Base-by-base conservation (phyloP, 2,329 filamentous ascomycete species). In the Xylaria polymorpha region DNA sequence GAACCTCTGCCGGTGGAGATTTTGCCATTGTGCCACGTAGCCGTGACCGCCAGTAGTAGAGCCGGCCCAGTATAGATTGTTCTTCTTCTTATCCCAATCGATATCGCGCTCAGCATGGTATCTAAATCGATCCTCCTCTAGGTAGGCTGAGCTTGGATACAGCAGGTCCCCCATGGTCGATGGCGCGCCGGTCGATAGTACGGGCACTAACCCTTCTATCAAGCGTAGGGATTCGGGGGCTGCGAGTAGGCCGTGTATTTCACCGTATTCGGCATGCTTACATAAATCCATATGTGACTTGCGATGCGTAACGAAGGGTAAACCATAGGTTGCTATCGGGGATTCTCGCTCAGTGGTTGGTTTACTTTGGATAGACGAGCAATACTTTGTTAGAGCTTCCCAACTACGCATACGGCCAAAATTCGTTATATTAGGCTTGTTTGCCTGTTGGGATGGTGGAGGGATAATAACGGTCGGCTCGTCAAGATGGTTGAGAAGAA, bases 11-110 rank as follows among this genome's bases (percentile, higher is more conserved):
- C 87, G 81, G 22, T 88, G 86, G 48, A 80, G 83, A 0, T 76
- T 59, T 0, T 69, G 71, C 85, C 85, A 87, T 0, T 74, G 64
- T 1, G 76, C 70, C 10, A 78, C 74, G 0, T 70, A 68, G 0
- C 77, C 78, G 46, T 78, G 83, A 0, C 82, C 85, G 2, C 87
- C 87, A 0, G 87, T 88, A 0, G 82, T 87, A 0, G 84, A 86
- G 0, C 87, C 87, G 0, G 84, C 82, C 88, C 87, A 90, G 74
- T 89, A 89, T 0, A 89, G 73, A 2, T 82, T 83, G 43, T 85
- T 83, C 1, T 71, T 71, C 72, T 90, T 90, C 6, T 79, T 56
- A 0, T 83, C 75, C 86, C 86, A 90, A 0, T 77, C 73, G 0
- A 82, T 46, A 66, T 88, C 87, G 2, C 78, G 56, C 0, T 67